Evolutionary conservation across 345 rosid genomes (phyloP).

Genomic region (Microcos paniculata): DNA sequence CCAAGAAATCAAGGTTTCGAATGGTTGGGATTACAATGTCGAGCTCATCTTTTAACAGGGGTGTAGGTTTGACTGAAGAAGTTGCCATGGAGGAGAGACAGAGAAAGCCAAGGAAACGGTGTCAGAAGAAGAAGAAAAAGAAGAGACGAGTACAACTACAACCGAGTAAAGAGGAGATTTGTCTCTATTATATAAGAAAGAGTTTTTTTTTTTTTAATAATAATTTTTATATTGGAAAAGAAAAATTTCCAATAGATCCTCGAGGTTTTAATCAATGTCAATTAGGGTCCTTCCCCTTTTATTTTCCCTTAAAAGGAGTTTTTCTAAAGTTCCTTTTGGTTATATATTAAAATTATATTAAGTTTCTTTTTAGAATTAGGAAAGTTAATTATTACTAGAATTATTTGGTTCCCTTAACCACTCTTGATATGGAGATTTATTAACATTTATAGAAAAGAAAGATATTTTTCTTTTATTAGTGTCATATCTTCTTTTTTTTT

Average conservation of each 20-base stretch:
- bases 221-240: too few species aligned
- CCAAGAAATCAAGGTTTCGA: slow-evolving; percentile 33
- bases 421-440: too few species aligned
- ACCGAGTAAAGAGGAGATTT: not conserved
- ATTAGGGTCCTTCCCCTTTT: not conserved
- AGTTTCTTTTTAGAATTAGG: too few species aligned
- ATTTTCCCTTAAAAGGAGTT: too few species aligned
- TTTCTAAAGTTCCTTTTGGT: too few species aligned
- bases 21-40: slow-evolving; percentile 38
- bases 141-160: not conserved
- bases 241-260: not conserved
- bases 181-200: not conserved
- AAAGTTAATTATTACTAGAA: too few species aligned
- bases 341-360: too few species aligned
- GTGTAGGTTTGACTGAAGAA: not conserved
- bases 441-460: too few species aligned
- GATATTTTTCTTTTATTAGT: too few species aligned
- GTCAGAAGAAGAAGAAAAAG: not conserved
- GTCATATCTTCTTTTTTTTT: too few species aligned
- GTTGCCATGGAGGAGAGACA: not conserved
- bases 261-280: not conserved
- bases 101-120: not conserved
- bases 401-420: too few species aligned
- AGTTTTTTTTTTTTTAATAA: not conserved
- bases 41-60: slow-evolving; percentile 28